phyloP scores from a whole-genome alignment of 164 flowering plant species.

The Tetrastigma voinierianum region DNA sequence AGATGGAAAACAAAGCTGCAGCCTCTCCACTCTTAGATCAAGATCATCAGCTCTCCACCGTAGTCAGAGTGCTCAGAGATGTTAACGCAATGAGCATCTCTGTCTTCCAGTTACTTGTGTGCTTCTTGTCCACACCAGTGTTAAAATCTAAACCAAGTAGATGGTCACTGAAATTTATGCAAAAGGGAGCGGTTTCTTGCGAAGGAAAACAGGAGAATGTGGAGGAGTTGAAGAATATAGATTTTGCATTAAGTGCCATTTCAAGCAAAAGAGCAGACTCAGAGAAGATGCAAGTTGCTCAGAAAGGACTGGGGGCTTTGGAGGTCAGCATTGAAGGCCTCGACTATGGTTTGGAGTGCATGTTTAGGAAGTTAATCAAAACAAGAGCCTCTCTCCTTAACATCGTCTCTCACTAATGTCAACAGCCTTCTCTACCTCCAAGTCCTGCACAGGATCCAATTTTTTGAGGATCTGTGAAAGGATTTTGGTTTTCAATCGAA shows the following conservation, averaged over 20 bases:
- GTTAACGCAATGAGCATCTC: constrained; percentile 22
- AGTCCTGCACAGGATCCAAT: constrained; percentile 13
- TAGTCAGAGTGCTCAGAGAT: constrained; percentile 35
- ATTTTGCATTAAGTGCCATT: constrained; percentile 8
- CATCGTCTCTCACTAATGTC: constrained; percentile 28
- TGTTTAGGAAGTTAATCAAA: constrained; percentile 37
- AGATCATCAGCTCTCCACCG: not conserved
- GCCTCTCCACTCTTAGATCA: not conserved
- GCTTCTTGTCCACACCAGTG: constrained; percentile 25
- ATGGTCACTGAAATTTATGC: constrained; percentile 32
- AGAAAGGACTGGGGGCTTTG: constrained; percentile 23
- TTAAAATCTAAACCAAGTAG: constrained; percentile 20
- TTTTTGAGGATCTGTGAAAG: constrained; percentile 13
- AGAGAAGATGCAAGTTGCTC: constrained; percentile 17
- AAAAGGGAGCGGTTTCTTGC: constrained; percentile 12
- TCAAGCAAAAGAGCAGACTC: not conserved
- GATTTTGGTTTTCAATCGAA: not conserved
- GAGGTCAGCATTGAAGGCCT: constrained; percentile 24
- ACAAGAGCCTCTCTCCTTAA: constrained; percentile 43
- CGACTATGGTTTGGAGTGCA: constrained; percentile 36
- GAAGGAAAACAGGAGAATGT: constrained; percentile 10
- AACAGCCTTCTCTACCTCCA: not conserved
- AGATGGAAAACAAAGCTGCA: constrained; percentile 14
- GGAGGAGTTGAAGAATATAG: constrained; percentile 22
- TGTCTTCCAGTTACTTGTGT: constrained; percentile 32